Evolutionary conservation across 345 rosid genomes (phyloP).

Genomic region (Eucalyptus brandiana): DNA sequence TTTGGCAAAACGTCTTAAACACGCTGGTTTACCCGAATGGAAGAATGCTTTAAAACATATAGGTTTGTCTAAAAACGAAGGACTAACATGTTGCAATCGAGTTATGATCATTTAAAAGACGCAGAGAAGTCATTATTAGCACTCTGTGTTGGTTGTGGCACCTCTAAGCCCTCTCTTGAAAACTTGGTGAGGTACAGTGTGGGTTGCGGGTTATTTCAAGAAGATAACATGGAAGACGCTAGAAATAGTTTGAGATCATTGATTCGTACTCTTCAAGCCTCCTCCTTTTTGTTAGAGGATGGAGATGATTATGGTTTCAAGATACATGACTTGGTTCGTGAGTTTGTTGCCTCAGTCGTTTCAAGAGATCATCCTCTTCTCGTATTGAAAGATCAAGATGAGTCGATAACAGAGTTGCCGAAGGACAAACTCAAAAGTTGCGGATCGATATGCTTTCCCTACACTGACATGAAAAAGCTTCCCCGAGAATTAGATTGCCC

Average conservation of each 20-base stretch:
- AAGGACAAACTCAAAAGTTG: neutral
- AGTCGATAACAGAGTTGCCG: neutral
- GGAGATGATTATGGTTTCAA: neutral
- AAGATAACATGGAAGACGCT: neutral
- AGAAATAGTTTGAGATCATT: neutral
- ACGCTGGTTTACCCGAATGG: neutral
- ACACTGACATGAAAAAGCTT: rapidly evolving
- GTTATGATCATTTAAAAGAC: neutral
- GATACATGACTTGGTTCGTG: neutral
- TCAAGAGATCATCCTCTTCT: neutral
- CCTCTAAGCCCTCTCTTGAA: neutral
- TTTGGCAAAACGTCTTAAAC: rapidly evolving
- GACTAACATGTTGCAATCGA: neutral
- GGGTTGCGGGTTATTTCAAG: neutral
- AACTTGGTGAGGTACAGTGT: neutral
- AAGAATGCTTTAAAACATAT: neutral
- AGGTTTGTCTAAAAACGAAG: too few relatives aligned
- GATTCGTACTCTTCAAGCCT: neutral
- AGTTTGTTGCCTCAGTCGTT: neutral
- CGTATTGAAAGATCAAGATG: neutral
- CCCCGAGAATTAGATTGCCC: neutral
- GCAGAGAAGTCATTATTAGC: neutral
- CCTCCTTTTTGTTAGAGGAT: neutral
- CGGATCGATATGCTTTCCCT: neutral
- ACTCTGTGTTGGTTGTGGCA: neutral